phyloP scores from a whole-genome alignment of 164 flowering plant species.

The Chimonanthus salicifolius region DNA sequence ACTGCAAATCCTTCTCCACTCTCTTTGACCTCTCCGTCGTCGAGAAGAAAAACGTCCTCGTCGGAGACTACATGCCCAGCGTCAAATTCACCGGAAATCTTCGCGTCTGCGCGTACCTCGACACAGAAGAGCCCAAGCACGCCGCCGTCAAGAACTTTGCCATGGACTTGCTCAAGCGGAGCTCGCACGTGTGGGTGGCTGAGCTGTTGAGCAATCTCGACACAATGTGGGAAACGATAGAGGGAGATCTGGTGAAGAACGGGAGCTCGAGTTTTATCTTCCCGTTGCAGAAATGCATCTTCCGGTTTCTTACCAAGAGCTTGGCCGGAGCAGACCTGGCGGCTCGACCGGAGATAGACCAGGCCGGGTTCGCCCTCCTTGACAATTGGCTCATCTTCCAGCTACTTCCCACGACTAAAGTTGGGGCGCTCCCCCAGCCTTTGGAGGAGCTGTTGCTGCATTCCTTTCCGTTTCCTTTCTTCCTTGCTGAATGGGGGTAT shows the following conservation, averaged over 20 bases:
- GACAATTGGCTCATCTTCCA: conserved; percentile 66
- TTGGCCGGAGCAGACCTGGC: conserved; percentile 62
- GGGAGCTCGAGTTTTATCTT: conserved; percentile 21
- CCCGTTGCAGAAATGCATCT: conserved; percentile 52
- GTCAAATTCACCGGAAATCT: conserved; percentile 56
- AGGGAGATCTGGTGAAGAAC: conserved; percentile 29
- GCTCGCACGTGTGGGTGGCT: conserved; percentile 50
- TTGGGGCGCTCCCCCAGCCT: conserved; percentile 48
- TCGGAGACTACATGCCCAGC: conserved; percentile 88
- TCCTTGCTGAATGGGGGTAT: conserved; percentile 48
- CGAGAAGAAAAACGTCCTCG: conserved; percentile 64
- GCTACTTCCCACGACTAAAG: conserved; percentile 48
- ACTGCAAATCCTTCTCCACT: conserved; percentile 59
- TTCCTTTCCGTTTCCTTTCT: conserved; percentile 57
- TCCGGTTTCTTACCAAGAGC: conserved; percentile 50
- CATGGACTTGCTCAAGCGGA: conserved; percentile 48
- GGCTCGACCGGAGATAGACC: conserved; percentile 36
- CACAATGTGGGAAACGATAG: conserved; percentile 54
- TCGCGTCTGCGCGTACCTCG: conserved; percentile 74
- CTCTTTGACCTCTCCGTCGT: conserved; percentile 76
- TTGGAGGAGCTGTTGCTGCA: conserved; percentile 70
- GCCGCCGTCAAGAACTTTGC: conserved; percentile 44
- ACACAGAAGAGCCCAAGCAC: conserved; percentile 65
- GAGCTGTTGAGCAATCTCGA: conserved; percentile 45
- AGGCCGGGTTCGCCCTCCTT: conserved; percentile 39